These are phyloP conservation scores for Magnolia sinica DNA, from an alignment of 164 flowering plant species.

Conservation along the genomic window DNA sequence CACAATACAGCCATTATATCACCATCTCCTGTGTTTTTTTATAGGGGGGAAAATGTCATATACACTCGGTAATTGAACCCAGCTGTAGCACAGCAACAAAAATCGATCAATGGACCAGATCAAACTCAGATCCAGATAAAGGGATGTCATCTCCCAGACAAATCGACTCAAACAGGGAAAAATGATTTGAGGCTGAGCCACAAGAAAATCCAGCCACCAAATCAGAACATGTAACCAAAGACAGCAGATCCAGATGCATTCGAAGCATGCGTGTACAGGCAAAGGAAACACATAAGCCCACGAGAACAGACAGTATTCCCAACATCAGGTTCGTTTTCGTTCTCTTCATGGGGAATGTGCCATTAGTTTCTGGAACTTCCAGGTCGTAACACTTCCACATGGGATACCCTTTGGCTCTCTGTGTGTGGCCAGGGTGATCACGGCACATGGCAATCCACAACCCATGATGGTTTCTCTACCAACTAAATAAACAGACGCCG, in stretches of 20 bases:
- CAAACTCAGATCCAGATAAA: not conserved
- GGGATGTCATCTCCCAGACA: conserved; percentile 15
- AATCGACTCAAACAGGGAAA: conserved; percentile 11
- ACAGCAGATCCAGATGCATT: conserved; percentile 13
- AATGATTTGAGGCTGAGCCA: not conserved
- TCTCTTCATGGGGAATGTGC: not conserved
- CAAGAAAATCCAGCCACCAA: conserved; percentile 4
- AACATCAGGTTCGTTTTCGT: not conserved
- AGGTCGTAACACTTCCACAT: not conserved
- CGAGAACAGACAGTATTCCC: not conserved
- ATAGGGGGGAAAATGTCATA: no score
- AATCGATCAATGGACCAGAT: no score
- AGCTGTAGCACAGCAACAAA: no score
- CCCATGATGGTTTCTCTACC: conserved; percentile 6
- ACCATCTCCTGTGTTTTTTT: no score
- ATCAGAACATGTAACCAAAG: conserved; percentile 4
- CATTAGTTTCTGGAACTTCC: not conserved
- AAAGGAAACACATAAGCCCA: not conserved
- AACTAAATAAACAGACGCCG: conserved; percentile 9
- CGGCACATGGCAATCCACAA: conserved; percentile 10
- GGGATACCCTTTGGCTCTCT: conserved; percentile 1
- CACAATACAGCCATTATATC: no score
- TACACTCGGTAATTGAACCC: no score
- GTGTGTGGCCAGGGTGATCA: conserved; percentile 11
- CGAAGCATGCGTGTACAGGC: not conserved